These are phyloP conservation scores for Zostera marina DNA, from an alignment of 116 monocot species.

Conservation along the genomic window DNA sequence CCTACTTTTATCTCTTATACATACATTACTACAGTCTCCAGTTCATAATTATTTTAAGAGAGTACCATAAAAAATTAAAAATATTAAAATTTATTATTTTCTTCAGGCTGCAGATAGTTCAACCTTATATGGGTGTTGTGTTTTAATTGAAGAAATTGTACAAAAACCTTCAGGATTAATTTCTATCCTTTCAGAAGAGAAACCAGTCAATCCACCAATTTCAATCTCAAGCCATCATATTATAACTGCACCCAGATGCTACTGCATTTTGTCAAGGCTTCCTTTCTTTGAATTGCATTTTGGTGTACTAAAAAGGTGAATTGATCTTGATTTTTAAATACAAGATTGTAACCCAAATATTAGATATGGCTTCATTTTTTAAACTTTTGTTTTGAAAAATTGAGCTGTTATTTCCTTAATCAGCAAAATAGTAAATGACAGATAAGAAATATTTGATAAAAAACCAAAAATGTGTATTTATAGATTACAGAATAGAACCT, in stretches of 20 bases:
- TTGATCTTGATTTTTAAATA: not conserved
- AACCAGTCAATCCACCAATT: conserved; percentile 28
- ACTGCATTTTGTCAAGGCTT: conserved; percentile 91
- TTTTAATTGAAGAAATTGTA: conserved; percentile 88
- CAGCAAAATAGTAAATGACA: no score
- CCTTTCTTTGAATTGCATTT: conserved; percentile 98
- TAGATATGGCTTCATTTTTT: no score
- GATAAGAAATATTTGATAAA: no score
- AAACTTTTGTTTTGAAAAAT: no score
- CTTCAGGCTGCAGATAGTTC: conserved; percentile 90
- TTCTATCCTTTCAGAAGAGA: conserved; percentile 54
- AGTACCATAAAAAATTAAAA: not conserved
- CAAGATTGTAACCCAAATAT: no score
- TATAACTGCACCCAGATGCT: conserved; percentile 83
- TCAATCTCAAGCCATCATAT: conserved; percentile 52
- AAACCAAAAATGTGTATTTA: no score
- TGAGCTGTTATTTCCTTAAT: no score
- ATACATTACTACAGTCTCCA: not conserved
- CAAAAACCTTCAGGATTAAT: conserved; percentile 86
- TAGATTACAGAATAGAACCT: no score
- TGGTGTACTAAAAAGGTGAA: conserved; percentile 70
- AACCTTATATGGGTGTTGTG: conserved; percentile 92
- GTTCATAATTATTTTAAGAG: not conserved
- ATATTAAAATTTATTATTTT: conserved; percentile 2
- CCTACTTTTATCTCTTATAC: no score